Conservation (phyloP, 2,329 filamentous ascomycete genomes). For the Saccharata proteae region DNA sequence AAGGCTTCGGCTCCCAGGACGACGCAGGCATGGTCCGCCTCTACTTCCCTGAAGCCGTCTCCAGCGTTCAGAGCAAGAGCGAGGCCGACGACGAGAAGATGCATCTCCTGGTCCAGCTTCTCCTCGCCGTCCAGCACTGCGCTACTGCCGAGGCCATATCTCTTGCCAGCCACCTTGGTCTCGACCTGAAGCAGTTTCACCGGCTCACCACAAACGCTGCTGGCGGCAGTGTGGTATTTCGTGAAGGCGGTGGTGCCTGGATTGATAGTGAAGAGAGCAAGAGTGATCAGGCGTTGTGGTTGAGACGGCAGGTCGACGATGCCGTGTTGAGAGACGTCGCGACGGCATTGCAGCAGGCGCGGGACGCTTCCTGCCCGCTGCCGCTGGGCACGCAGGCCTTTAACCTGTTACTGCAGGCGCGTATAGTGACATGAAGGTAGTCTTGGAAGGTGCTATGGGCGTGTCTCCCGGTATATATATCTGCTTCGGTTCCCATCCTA, state of each 20-base stretch:
- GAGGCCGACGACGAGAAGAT: conserved; percentile 19
- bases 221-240: conserved; percentile 24
- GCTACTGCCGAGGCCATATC: conserved; percentile 26
- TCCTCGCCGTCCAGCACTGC: conserved; percentile 23
- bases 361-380: conserved; percentile 22
- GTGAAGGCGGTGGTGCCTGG: conserved; percentile 19
- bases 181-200: conserved; percentile 25
- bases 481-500: too few relatives aligned
- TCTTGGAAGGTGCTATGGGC: conserved; percentile 30
- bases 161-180: conserved; percentile 24
- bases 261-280: conserved; percentile 21
- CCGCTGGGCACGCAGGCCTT: conserved; percentile 22
- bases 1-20: conserved; percentile 44
- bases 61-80: conserved; percentile 15
- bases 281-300: conserved; percentile 7
- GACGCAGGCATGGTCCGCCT: conserved; percentile 45
- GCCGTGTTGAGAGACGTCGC: conserved; percentile 16
- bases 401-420: conserved; percentile 14
- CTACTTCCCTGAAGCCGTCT: conserved; percentile 33
- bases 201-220: conserved; percentile 24
- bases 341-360: conserved; percentile 20
- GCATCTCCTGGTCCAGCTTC: conserved; percentile 23
- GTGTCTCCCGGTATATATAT: too few relatives aligned
- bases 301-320: conserved; percentile 12
- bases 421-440: too few relatives aligned